Evolutionary conservation across 495 filamentous ascomycete genomes (phyloP).

Genomic region (Hypoxylon rickii): DNA sequence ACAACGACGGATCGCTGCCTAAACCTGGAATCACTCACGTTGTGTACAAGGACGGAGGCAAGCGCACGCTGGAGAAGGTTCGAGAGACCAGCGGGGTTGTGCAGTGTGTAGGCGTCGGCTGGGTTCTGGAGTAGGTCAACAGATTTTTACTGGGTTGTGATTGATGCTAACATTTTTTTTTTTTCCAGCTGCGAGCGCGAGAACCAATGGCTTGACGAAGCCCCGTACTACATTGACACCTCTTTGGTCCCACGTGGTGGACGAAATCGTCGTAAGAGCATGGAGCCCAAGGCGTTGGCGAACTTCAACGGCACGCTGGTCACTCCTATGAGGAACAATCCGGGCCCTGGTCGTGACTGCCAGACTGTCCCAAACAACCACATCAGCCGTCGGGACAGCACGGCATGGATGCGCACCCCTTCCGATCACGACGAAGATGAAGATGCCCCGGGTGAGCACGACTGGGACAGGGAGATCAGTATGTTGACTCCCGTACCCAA

Average conservation of each 20-base stretch:
- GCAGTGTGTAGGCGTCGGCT: constrained; percentile 82
- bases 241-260: constrained; percentile 75
- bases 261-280: constrained; percentile 80
- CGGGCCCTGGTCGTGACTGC: constrained; percentile 41
- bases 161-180: constrained; percentile 18
- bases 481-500: constrained; percentile 56
- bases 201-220: constrained; percentile 73
- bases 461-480: constrained; percentile 39
- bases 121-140: constrained; percentile 79
- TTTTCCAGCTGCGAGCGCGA: constrained; percentile 73
- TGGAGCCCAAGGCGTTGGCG: constrained; percentile 81
- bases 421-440: constrained; percentile 48
- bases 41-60: constrained; percentile 90
- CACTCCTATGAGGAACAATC: constrained; percentile 44
- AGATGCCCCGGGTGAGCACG: constrained; percentile 41
- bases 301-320: constrained; percentile 72
- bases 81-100: constrained; percentile 73
- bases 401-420: constrained; percentile 54
- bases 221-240: constrained; percentile 71
- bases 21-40: constrained; percentile 92
- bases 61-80: constrained; percentile 86
- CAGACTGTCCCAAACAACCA: constrained; percentile 50
- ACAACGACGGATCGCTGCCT: constrained; percentile 41
- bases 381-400: constrained; percentile 53
- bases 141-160: constrained; percentile 1